Conservation (phyloP, 176 grass and related monocot genomes). For the Ensete glaucum region DNA sequence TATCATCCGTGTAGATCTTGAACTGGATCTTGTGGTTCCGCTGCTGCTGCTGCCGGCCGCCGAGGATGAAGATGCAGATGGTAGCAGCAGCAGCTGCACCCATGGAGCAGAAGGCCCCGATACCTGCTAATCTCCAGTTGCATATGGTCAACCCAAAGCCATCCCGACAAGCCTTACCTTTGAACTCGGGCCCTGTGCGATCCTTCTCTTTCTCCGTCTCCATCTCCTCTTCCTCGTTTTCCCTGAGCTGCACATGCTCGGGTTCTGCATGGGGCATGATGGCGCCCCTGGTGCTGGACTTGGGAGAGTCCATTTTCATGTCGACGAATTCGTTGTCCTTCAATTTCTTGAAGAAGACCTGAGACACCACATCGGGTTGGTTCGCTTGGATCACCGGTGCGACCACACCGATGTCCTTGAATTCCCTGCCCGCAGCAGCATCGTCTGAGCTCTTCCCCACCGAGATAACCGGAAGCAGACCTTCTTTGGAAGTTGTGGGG, state of each 20-base stretch:
- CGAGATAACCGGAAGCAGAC: background rate
- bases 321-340: slow-evolving; percentile 13
- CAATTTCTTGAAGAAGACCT: slow-evolving; percentile 24
- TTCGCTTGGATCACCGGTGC: background rate
- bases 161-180: slow-evolving; percentile 8
- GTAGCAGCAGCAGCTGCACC: slow-evolving; percentile 70
- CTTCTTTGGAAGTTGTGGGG: slow-evolving; percentile 12
- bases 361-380: slow-evolving; percentile 4
- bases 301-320: slow-evolving; percentile 18
- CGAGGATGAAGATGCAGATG: slow-evolving; percentile 52
- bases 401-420: slow-evolving; percentile 36
- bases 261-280: background rate
- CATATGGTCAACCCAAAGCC: slow-evolving; percentile 37
- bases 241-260: slow-evolving; percentile 6
- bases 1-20: slow-evolving; percentile 46
- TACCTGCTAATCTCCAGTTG: slow-evolving; percentile 39
- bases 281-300: background rate
- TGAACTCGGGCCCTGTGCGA: slow-evolving; percentile 1
- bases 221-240: slow-evolving; percentile 27
- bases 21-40: slow-evolving; percentile 45
- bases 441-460: background rate
- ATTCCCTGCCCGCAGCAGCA: background rate
- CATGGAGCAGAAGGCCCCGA: slow-evolving; percentile 75
- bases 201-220: slow-evolving; percentile 13
- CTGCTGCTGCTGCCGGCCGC: slow-evolving; percentile 35